Conservation (phyloP, 345 rosid genomes). For the Kandelia obovata region DNA sequence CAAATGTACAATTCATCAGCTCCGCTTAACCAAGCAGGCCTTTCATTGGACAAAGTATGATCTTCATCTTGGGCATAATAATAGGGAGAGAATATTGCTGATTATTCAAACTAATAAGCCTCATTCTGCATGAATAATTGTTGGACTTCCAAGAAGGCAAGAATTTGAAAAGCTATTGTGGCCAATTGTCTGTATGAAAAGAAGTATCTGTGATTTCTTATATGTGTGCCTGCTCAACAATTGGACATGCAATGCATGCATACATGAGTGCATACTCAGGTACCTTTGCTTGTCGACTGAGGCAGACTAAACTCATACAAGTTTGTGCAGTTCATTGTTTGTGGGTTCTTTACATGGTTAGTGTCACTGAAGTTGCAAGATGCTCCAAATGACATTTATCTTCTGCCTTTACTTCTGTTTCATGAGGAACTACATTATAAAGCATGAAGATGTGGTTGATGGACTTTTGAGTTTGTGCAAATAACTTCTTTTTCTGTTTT, state of each 20-base stretch:
- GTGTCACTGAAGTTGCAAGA: too few species aligned
- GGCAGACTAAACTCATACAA: too few species aligned
- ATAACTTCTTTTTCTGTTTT: too few species aligned
- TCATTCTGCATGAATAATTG: not conserved
- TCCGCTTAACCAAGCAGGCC: not conserved
- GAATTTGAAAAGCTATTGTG: not conserved
- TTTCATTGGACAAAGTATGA: not conserved
- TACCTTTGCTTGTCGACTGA: too few species aligned
- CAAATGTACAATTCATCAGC: not conserved
- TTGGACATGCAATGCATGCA: not conserved
- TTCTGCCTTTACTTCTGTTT: too few species aligned
- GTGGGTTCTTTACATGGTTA: too few species aligned
- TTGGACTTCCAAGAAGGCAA: constrained; percentile 1
- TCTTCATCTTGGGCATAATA: not conserved
- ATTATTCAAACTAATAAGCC: too few species aligned
- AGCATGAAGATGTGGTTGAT: too few species aligned
- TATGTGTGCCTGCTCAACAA: not conserved
- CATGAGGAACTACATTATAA: too few species aligned
- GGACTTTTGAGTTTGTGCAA: too few species aligned
- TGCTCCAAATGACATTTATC: too few species aligned
- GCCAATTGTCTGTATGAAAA: not conserved
- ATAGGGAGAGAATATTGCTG: too few species aligned
- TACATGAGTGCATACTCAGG: not conserved
- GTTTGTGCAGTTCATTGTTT: not conserved
- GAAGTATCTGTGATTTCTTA: not conserved